Percentiles rank a stretch among this genome's conserved stretches.
These are phyloP conservation scores for Aspergillus fumigatus DNA, from an alignment of 2,329 filamentous ascomycete species.

Conservation along the genomic window DNA sequence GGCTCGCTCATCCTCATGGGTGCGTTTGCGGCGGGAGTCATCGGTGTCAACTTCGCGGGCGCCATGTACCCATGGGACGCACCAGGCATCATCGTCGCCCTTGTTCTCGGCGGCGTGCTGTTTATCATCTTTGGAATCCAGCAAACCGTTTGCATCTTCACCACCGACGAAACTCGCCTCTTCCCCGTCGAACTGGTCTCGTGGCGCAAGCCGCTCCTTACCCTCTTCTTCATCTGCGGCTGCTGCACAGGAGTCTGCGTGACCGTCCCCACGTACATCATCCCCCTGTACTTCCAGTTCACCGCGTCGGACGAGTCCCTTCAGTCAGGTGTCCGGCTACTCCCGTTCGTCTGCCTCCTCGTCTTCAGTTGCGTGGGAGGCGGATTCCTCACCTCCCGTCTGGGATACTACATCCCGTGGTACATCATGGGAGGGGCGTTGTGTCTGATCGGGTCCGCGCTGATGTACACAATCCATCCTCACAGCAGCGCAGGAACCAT, in stretches of 20 bases:
- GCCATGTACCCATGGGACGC: conserved; percentile 46
- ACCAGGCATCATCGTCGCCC: conserved; percentile 14
- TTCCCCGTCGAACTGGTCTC: conserved; percentile 48
- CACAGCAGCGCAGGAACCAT: not conserved
- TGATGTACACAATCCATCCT: conserved; percentile 13
- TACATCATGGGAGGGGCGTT: conserved; percentile 13
- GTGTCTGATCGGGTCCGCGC: conserved; percentile 8
- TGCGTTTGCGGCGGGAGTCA: conserved; percentile 36
- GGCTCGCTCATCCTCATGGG: conserved; percentile 44
- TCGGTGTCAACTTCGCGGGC: conserved; percentile 52
- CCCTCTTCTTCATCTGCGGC: conserved; percentile 38
- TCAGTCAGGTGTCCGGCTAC: conserved; percentile 24
- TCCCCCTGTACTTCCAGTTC: conserved; percentile 54
- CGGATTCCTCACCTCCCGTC: conserved; percentile 7
- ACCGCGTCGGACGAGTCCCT: conserved; percentile 36
- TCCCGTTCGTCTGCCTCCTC: conserved; percentile 24
- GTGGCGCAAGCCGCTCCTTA: conserved; percentile 33
- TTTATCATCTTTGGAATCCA: conserved; percentile 44
- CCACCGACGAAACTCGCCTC: conserved; percentile 40
- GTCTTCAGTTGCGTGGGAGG: conserved; percentile 7
- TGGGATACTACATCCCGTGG: conserved; percentile 18
- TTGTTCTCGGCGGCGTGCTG: conserved; percentile 38
- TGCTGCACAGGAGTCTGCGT: conserved; percentile 32
- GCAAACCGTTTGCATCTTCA: conserved; percentile 43
- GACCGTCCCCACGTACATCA: conserved; percentile 43